These are phyloP conservation scores for Nemania abortiva DNA, from an alignment of 2,329 filamentous ascomycete genomes.

Conservation along the genomic window DNA sequence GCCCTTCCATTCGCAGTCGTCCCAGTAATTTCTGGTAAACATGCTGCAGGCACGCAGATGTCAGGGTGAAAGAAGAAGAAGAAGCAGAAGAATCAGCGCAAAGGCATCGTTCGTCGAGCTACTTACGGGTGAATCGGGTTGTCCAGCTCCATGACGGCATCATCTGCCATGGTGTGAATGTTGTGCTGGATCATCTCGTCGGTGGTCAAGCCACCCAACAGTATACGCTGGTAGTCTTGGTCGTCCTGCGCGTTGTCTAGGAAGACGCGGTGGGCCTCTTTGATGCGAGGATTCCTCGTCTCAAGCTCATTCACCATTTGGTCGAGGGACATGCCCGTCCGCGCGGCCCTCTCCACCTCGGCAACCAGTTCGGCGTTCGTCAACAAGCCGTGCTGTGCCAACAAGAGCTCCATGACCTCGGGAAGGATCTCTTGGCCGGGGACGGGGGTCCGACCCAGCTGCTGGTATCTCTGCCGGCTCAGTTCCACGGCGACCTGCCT, in stretches of 20 bases:
- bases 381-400: slow-evolving; percentile 22
- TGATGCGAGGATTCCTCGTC: not conserved
- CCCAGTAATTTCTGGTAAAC: slow-evolving; percentile 38
- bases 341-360: slow-evolving; percentile 11
- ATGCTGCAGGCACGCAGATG: slow-evolving; percentile 35
- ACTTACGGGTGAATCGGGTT: slow-evolving; percentile 45
- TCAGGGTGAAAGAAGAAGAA: not conserved
- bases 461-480: slow-evolving; percentile 14
- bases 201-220: slow-evolving; percentile 46
- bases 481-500: slow-evolving; percentile 11
- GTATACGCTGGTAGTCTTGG: slow-evolving; percentile 46
- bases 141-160: slow-evolving; percentile 35
- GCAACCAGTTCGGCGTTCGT: slow-evolving; percentile 31
- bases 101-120: not conserved
- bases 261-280: slow-evolving; percentile 37
- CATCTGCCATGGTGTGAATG: slow-evolving; percentile 40
- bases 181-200: slow-evolving; percentile 46
- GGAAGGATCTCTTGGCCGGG: slow-evolving; percentile 36
- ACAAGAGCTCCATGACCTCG: slow-evolving; percentile 36
- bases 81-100: not conserved
- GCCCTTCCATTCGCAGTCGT: slow-evolving; percentile 31
- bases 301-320: slow-evolving; percentile 31
- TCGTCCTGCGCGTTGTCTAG: slow-evolving; percentile 42
- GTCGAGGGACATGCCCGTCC: slow-evolving; percentile 34
- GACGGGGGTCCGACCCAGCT: not conserved